Evolutionary conservation across 2,329 filamentous ascomycete genomes (phyloP).

Genomic region (Lasiodiplodia citricola): DNA sequence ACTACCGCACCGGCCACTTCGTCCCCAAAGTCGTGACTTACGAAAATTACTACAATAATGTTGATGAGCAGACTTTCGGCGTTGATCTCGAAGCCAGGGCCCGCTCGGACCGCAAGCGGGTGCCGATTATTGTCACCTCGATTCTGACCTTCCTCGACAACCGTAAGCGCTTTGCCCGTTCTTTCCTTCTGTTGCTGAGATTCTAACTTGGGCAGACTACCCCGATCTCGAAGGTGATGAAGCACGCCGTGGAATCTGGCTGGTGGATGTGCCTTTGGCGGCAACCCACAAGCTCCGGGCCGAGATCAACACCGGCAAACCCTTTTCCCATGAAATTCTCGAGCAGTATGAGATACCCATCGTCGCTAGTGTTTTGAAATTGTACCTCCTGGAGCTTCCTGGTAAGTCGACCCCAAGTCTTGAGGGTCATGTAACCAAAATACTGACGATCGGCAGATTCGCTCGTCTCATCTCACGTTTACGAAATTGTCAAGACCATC

Average conservation of each 20-base stretch:
- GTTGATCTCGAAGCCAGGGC: constrained; percentile 97
- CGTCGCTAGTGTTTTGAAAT: constrained; percentile 87
- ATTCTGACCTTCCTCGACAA: constrained; percentile 95
- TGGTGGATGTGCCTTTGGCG: constrained; percentile 85
- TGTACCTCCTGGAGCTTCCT: constrained; percentile 93
- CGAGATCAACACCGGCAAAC: constrained; percentile 85
- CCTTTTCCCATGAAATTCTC: constrained; percentile 75
- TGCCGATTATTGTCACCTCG: constrained; percentile 89
- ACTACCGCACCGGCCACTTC: constrained; percentile 93
- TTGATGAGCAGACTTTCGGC: constrained; percentile 96
- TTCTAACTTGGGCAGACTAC: constrained; percentile 63
- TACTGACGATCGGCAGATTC: constrained; percentile 67
- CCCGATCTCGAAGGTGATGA: constrained; percentile 97
- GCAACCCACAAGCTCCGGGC: constrained; percentile 84
- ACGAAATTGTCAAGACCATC: constrained; percentile 97
- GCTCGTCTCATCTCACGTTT: constrained; percentile 96
- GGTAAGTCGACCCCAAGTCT: constrained; percentile 59
- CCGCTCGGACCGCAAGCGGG: constrained; percentile 91
- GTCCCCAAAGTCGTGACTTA: constrained; percentile 89
- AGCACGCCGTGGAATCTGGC: constrained; percentile 88
- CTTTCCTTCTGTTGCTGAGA: constrained; percentile 23
- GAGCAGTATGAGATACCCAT: constrained; percentile 92
- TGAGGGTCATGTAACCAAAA: neutral
- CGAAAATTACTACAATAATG: constrained; percentile 98
- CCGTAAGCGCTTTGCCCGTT: constrained; percentile 50